Percentiles rank a stretch among this genome's conserved stretches.
Conservation (phyloP, 306 rosid species). For the Biancaea sappan region DNA sequence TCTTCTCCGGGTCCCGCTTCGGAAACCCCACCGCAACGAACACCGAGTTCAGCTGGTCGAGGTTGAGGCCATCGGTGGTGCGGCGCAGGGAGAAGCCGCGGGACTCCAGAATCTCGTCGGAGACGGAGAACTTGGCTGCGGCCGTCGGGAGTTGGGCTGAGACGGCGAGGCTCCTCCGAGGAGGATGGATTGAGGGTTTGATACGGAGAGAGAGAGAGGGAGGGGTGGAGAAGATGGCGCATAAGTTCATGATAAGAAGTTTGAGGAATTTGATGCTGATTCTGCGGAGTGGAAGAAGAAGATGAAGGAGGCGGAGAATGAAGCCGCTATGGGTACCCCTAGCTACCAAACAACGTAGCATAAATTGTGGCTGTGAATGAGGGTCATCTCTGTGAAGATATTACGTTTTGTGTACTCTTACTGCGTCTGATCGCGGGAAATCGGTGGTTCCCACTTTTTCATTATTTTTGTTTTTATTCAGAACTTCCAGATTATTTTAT, state of each 20-base stretch:
- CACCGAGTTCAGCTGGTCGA: slow-evolving; percentile 68
- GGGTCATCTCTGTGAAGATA: slow-evolving; percentile 31
- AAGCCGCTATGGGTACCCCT: too few relatives aligned
- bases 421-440: slow-evolving; percentile 1
- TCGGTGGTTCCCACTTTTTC: background rate
- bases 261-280: background rate
- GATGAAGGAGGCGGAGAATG: too few relatives aligned
- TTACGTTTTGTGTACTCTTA: background rate
- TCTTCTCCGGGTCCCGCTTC: slow-evolving; percentile 67
- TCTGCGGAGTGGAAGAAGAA: background rate
- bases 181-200: background rate
- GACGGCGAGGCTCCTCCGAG: slow-evolving; percentile 41
- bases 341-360: too few relatives aligned
- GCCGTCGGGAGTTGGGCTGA: slow-evolving; percentile 34
- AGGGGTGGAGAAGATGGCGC: slow-evolving; percentile 49
- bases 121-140: slow-evolving; percentile 34
- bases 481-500: background rate
- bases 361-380: slow-evolving; percentile 20
- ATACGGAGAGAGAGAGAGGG: slow-evolving; percentile 34
- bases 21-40: slow-evolving; percentile 94
- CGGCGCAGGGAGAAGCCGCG: slow-evolving; percentile 79
- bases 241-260: slow-evolving; percentile 49
- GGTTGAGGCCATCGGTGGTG: slow-evolving; percentile 54
- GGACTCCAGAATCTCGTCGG: slow-evolving; percentile 64
- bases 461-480: background rate